A percentile compares a stretch with the other conserved stretches of the same genome.
These are phyloP conservation scores for Juglanconis juglandina DNA, from an alignment of 2,329 filamentous ascomycete genomes.

Conservation along the genomic window DNA sequence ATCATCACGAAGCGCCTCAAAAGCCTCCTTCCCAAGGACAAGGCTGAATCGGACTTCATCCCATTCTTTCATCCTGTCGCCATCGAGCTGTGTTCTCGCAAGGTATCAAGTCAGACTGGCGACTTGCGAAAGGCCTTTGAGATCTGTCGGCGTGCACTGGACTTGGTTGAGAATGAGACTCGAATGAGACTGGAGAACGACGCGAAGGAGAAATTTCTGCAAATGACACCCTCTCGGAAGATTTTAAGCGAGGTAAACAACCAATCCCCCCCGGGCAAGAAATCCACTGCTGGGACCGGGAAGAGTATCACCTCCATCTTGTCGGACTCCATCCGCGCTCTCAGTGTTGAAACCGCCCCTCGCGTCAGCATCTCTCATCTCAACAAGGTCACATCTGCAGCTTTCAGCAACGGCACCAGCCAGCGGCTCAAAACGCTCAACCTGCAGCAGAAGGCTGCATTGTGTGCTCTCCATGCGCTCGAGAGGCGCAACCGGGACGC, in stretches of 20 bases:
- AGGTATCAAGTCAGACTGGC: constrained; percentile 89
- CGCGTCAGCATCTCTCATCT: constrained; percentile 87
- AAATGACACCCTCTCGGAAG: constrained; percentile 67
- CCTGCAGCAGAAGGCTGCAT: constrained; percentile 90
- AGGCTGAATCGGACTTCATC: constrained; percentile 55
- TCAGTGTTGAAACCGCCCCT: constrained; percentile 77
- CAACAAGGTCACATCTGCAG: constrained; percentile 83
- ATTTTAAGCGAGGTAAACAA: constrained; percentile 81
- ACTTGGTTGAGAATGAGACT: constrained; percentile 83
- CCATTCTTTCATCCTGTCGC: constrained; percentile 93
- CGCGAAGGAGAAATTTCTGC: constrained; percentile 52
- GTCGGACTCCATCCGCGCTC: constrained; percentile 51
- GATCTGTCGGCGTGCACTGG: constrained; percentile 83
- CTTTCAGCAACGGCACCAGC: constrained; percentile 83
- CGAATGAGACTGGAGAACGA: constrained; percentile 67
- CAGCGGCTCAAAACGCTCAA: constrained; percentile 86
- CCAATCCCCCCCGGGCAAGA: constrained; percentile 52
- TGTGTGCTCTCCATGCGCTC: constrained; percentile 84
- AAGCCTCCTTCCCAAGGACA: constrained; percentile 61
- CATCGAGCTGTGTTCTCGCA: constrained; percentile 89
- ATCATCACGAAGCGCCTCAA: constrained; percentile 83
- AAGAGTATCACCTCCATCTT: constrained; percentile 47
- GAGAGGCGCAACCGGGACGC: constrained; percentile 67
- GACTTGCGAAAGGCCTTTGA: constrained; percentile 95
- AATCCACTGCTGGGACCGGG: constrained; percentile 25